Percentiles rank a stretch among this genome's conserved stretches.
These are phyloP conservation scores for Monosporozyma solicola DNA, from an alignment of 805 yeast genomes.

Conservation along the genomic window DNA sequence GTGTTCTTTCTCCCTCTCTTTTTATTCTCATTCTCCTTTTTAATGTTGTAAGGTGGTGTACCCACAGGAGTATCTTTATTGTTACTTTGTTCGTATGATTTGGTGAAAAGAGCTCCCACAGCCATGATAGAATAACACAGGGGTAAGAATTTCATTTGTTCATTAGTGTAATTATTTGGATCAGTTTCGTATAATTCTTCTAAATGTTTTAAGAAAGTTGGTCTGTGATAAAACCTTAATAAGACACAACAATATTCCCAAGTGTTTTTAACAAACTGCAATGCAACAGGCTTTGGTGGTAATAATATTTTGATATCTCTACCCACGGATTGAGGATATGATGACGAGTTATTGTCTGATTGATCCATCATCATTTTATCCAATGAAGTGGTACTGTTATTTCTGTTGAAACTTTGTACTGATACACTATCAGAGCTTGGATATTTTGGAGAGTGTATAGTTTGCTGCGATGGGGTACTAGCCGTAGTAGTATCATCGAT, in stretches of 20 bases:
- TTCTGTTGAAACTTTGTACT: background rate
- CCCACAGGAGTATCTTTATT: background rate
- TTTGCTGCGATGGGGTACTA: background rate
- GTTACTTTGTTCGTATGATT: slow-evolving; percentile 11
- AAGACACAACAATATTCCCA: slow-evolving; percentile 84
- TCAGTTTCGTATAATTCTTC: slow-evolving; percentile 71
- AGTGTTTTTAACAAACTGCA: slow-evolving; percentile 63
- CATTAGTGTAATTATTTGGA: slow-evolving; percentile 63
- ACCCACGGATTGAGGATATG: slow-evolving; percentile 10
- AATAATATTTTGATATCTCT: slow-evolving; percentile 55
- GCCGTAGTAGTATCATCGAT: slow-evolving; percentile 6
- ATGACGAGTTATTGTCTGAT: background rate
- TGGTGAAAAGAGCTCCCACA: slow-evolving; percentile 69
- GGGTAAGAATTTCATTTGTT: slow-evolving; percentile 74
- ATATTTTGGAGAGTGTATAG: slow-evolving; percentile 6
- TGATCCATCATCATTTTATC: slow-evolving; percentile 4
- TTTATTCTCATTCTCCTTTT: background rate
- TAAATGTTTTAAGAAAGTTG: slow-evolving; percentile 65
- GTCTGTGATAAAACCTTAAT: slow-evolving; percentile 80
- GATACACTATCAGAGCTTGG: slow-evolving; percentile 10
- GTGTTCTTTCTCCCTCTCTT: background rate
- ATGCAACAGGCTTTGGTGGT: slow-evolving; percentile 70
- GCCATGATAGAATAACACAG: slow-evolving; percentile 79
- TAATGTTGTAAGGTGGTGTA: background rate
- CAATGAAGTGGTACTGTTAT: slow-evolving; percentile 2